Conservation (phyloP, 352 stramenopile genomes). For the Phytophthora rubi region DNA sequence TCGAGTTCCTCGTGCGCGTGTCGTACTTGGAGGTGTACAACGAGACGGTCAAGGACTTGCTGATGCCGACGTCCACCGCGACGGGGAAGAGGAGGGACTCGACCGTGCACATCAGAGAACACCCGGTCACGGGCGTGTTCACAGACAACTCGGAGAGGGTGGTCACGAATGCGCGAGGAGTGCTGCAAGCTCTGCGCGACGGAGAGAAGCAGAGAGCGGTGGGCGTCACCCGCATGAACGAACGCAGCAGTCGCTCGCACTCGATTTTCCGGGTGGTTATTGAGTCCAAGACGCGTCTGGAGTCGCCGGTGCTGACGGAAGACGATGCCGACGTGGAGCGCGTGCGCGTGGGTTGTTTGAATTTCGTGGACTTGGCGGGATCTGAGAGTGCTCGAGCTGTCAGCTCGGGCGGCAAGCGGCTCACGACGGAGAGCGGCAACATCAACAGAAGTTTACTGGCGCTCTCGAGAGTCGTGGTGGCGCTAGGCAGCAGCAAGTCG, state of each 20-base stretch:
- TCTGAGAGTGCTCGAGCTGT: conserved; percentile 93
- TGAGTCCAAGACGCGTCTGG: conserved; percentile 43
- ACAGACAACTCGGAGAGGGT: conserved; percentile 55
- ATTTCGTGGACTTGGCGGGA: conserved; percentile 93
- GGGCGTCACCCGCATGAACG: conserved; percentile 61
- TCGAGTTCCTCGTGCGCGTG: conserved; percentile 91
- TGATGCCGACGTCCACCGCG: conserved; percentile 38
- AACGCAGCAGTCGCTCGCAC: conserved; percentile 63
- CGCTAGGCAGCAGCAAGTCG: conserved; percentile 83
- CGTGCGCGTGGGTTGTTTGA: conserved; percentile 64
- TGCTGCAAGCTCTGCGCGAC: conserved; percentile 47
- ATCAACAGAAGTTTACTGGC: conserved; percentile 81
- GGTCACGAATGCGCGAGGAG: conserved; percentile 44
- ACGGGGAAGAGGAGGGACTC: conserved; percentile 30
- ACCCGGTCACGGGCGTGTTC: conserved; percentile 58
- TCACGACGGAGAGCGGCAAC: conserved; percentile 55
- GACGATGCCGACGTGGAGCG: conserved; percentile 22
- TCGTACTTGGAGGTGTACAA: conserved; percentile 99
- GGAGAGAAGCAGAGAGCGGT: conserved; percentile 52
- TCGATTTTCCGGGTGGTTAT: conserved; percentile 56
- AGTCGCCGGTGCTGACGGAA: conserved; percentile 11
- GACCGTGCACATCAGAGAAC: conserved; percentile 49
- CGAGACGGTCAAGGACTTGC: conserved; percentile 94
- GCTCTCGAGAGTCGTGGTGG: conserved; percentile 89
- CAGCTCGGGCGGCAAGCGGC: conserved; percentile 56